Evolutionary conservation across 768 basidiomycete genomes (phyloP), one percentile per base, ranked within the genome.

Genomic region (Xanthoconium purpureum): DNA sequence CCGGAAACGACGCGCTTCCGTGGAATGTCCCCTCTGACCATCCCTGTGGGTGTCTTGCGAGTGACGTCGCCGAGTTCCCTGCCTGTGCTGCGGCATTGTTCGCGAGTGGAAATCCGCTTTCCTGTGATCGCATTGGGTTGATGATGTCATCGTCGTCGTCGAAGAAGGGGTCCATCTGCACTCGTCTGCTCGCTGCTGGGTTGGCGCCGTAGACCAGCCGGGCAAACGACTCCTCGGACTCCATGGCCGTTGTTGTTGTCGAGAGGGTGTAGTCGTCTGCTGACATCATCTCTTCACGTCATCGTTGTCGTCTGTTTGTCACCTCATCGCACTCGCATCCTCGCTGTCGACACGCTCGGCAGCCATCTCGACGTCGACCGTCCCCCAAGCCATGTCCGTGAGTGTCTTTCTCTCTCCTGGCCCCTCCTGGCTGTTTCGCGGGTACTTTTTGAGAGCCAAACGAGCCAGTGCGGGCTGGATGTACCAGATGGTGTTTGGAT

Each of bases 101-200:
- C 11, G 85, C 73, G 47, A 92, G 73, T 35, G 85, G 86, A 1
- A 89, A 70, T 1, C 74, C 75, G 62, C 78, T 80, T 47, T 78
- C 80, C 56, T 76, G 75, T 11, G 73, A 76, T 58, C 74, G 77
- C 75, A 73, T 75, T 13, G 77, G 66, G 18, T 51, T 59, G 38
- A 66, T 45, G 3, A 66, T 59, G 52, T 91, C 89, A 60, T 89
- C 87, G 52, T 88, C 89, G 53, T 47, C 46, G 68, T 92, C 91
- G 70, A 93, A 93, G 71, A 93, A 93, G 0, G 69, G 90, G 72
- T 93, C 91, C 73, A 93, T 77, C 56, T 87, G 85, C 15, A 87
- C 85, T 47, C 57, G 58, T 32, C 18, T 55, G 38, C 29, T 50
- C 5, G 59, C 59, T 9, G 70, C 70, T 8, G 70, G 70, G 30